Evolutionary conservation across 495 filamentous ascomycete genomes (phyloP).

Genomic region (Daldinia concentrica): DNA sequence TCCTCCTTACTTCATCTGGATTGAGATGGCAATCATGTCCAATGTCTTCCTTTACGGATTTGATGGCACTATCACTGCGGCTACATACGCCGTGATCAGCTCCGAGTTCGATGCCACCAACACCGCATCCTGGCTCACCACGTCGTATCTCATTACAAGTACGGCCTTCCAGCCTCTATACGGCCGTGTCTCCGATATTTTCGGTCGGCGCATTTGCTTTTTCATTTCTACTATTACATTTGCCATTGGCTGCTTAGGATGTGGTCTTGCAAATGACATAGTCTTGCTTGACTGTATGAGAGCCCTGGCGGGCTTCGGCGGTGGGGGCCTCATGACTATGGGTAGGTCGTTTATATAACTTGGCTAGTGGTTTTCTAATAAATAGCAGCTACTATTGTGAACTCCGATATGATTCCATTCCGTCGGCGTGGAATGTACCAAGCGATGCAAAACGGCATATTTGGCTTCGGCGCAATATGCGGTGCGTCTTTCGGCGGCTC

Average conservation of each 20-base stretch:
- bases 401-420: constrained; percentile 72
- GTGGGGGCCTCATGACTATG: constrained; percentile 70
- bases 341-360: constrained; percentile 49
- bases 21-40: constrained; percentile 66
- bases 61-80: constrained; percentile 72
- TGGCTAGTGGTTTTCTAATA: constrained; percentile 4
- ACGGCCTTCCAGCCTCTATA: constrained; percentile 68
- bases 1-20: constrained; percentile 54
- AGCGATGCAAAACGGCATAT: constrained; percentile 67
- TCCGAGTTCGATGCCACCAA: constrained; percentile 62
- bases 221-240: constrained; percentile 59
- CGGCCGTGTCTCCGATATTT: constrained; percentile 61
- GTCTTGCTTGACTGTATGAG: constrained; percentile 57
- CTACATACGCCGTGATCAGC: constrained; percentile 72
- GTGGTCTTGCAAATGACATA: constrained; percentile 54
- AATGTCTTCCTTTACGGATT: constrained; percentile 74
- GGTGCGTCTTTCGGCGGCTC: constrained; percentile 60
- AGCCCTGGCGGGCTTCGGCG: constrained; percentile 65
- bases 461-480: constrained; percentile 64
- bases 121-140: constrained; percentile 74
- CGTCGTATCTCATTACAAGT: constrained; percentile 76
- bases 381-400: constrained; percentile 67
- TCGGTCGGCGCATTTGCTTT: constrained; percentile 62
- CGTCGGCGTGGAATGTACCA: constrained; percentile 72
- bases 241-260: constrained; percentile 57